Percentiles rank a stretch among this genome's conserved stretches.
phyloP scores from a whole-genome alignment of 768 basidiomycete genomes.

The Boletus sp. region DNA sequence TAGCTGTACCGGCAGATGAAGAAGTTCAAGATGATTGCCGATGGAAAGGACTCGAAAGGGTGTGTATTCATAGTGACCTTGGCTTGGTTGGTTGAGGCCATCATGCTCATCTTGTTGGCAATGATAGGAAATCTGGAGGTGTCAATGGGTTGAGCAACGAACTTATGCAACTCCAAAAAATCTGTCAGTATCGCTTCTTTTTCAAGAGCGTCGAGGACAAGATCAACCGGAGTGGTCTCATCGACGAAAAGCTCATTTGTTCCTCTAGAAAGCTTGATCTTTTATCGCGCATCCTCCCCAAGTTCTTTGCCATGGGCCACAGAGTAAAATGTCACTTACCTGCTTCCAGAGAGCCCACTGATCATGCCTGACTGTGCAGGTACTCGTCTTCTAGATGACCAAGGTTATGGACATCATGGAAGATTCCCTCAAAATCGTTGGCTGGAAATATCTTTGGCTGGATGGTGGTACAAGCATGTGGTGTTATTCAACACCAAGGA shows the following conservation, averaged over 20 bases:
- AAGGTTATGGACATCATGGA: constrained; percentile 99
- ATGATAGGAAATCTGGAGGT: no score
- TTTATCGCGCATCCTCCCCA: constrained; percentile 87
- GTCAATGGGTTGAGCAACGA: no score
- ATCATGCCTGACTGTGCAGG: constrained; percentile 41
- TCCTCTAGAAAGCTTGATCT: constrained; percentile 93
- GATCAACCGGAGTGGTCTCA: no score
- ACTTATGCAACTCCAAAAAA: no score
- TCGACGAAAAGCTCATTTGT: constrained; percentile 80
- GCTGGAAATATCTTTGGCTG: constrained; percentile 83
- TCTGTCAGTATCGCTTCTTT: no score
- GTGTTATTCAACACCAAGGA: constrained; percentile 85
- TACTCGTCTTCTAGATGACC: constrained; percentile 99
- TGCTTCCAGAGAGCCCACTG: not conserved
- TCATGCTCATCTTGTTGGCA: no score
- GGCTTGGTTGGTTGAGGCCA: no score
- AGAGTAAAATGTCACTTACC: constrained; percentile 49
- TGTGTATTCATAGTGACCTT: no score
- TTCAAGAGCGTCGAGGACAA: no score
- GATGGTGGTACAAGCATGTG: constrained; percentile 92
- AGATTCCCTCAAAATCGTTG: constrained; percentile 87
- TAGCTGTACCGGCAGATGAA: no score
- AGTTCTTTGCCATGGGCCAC: constrained; percentile 90
- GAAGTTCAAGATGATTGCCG: no score
- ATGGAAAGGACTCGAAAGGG: no score